phyloP scores from a whole-genome alignment of 805 yeast genomes.

The Wickerhamiella sergipiensis region DNA sequence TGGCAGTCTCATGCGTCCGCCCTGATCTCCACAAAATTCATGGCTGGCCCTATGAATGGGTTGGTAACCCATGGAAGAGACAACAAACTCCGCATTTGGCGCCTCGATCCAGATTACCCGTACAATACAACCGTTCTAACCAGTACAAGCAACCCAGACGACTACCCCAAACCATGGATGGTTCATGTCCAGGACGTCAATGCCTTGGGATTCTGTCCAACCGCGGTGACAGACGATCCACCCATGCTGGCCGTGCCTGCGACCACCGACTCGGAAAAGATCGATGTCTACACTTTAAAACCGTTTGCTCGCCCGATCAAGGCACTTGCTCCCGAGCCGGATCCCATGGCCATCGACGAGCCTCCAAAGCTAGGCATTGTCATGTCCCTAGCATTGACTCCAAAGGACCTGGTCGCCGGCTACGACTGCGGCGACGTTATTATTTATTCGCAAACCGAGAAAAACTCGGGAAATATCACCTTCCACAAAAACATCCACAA shows the following conservation, averaged over 20 bases:
- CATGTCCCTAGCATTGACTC: slow-evolving; percentile 47
- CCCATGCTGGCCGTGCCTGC: slow-evolving; percentile 44
- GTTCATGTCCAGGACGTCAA: slow-evolving; percentile 52
- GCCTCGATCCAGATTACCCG: slow-evolving; percentile 20
- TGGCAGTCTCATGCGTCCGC: slow-evolving; percentile 51
- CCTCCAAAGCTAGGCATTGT: slow-evolving; percentile 33
- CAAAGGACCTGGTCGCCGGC: slow-evolving; percentile 32
- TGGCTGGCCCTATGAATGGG: slow-evolving; percentile 23
- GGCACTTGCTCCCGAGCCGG: slow-evolving; percentile 7
- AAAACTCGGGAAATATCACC: background rate
- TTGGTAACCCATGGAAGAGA: slow-evolving; percentile 58
- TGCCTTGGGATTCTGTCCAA: slow-evolving; percentile 57
- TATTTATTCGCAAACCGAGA: slow-evolving; percentile 12
- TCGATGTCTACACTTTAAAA: slow-evolving; percentile 43
- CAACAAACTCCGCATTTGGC: slow-evolving; percentile 29
- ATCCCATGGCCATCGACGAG: slow-evolving; percentile 4
- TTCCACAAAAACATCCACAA: slow-evolving; percentile 15
- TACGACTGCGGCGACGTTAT: slow-evolving; percentile 61
- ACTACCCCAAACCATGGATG: slow-evolving; percentile 22
- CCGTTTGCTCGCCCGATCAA: slow-evolving; percentile 14
- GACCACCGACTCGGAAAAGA: slow-evolving; percentile 44
- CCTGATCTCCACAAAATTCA: slow-evolving; percentile 34
- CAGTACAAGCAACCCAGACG: slow-evolving; percentile 10
- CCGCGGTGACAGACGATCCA: slow-evolving; percentile 28
- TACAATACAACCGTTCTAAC: slow-evolving; percentile 29